Percentiles rank a stretch among this genome's conserved stretches.
Conservation (phyloP, 768 basidiomycete species). For the Amylocystis lapponica region DNA sequence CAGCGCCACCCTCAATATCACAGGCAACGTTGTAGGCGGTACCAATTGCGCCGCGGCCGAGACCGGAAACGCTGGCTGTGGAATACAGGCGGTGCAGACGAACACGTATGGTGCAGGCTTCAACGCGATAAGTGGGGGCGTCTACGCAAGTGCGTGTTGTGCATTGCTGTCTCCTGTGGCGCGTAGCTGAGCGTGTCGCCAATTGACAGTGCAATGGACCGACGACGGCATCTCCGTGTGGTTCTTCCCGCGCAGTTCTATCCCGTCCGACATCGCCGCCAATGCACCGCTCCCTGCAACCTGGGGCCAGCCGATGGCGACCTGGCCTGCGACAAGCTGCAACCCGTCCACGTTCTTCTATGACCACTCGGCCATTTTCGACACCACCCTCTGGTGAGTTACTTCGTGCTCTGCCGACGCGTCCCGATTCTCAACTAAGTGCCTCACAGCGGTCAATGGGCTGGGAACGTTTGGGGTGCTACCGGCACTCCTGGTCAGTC, state of each 20-base stretch:
- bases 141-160: conserved; percentile 74
- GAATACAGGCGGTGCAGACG: conserved; percentile 51
- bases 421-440: background rate
- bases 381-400: conserved; percentile 79
- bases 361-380: conserved; percentile 73
- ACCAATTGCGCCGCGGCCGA: conserved; percentile 68
- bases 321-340: conserved; percentile 73
- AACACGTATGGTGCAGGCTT: conserved; percentile 77
- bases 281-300: conserved; percentile 60
- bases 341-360: conserved; percentile 75
- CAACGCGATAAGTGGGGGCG: conserved; percentile 78
- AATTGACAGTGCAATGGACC: conserved; percentile 67
- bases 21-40: conserved; percentile 60
- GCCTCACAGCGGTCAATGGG: conserved; percentile 80
- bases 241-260: conserved; percentile 72
- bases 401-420: conserved; percentile 11
- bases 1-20: conserved; percentile 44
- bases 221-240: conserved; percentile 68
- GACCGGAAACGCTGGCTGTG: conserved; percentile 78
- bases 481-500: conserved; percentile 79
- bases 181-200: conserved; percentile 2
- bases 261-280: conserved; percentile 71
- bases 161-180: conserved; percentile 3
- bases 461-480: conserved; percentile 64
- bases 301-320: conserved; percentile 78